These are phyloP conservation scores for Eremothecium sinecaudum DNA, from an alignment of 1,139 yeast genomes.

Conservation along the genomic window DNA sequence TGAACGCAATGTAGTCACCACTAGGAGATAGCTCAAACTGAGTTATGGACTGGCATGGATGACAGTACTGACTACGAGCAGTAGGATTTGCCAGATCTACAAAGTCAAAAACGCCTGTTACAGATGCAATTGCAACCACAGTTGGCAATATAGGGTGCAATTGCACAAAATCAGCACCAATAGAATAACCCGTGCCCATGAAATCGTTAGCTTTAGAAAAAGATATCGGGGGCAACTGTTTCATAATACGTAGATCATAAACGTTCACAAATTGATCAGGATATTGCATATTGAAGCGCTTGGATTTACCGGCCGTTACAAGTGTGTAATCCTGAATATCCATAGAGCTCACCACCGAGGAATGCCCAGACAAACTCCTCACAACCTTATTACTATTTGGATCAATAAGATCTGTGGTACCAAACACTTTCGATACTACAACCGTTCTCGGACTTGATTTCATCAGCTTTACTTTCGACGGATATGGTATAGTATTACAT, in stretches of 20 bases:
- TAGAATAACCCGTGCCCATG: slow-evolving; percentile 27
- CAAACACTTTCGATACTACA: slow-evolving; percentile 59
- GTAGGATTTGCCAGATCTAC: slow-evolving; percentile 76
- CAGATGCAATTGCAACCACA: slow-evolving; percentile 64
- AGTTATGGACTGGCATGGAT: slow-evolving; percentile 44
- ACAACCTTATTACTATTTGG: slow-evolving; percentile 48
- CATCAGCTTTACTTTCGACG: slow-evolving; percentile 35
- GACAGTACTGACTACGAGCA: slow-evolving; percentile 48
- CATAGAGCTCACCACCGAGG: slow-evolving; percentile 66
- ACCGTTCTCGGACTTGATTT: slow-evolving; percentile 39
- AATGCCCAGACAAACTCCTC: slow-evolving; percentile 60
- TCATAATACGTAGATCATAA: slow-evolving; percentile 68
- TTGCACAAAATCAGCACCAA: slow-evolving; percentile 78
- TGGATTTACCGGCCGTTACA: slow-evolving; percentile 74
- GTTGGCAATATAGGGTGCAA: slow-evolving; percentile 85
- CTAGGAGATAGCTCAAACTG: slow-evolving; percentile 62
- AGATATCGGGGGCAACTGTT: slow-evolving; percentile 69
- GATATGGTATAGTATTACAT: slow-evolving; percentile 33
- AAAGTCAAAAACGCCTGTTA: slow-evolving; percentile 74
- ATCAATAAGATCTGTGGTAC: slow-evolving; percentile 71
- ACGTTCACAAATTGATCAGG: slow-evolving; percentile 78
- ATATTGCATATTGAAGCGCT: slow-evolving; percentile 43
- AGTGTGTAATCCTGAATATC: slow-evolving; percentile 69
- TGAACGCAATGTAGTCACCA: slow-evolving; percentile 69
- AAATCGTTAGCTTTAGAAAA: slow-evolving; percentile 34